Base-by-base conservation (phyloP, 1,139 yeast genomes). In the Yamadazyma aaseri region DNA sequence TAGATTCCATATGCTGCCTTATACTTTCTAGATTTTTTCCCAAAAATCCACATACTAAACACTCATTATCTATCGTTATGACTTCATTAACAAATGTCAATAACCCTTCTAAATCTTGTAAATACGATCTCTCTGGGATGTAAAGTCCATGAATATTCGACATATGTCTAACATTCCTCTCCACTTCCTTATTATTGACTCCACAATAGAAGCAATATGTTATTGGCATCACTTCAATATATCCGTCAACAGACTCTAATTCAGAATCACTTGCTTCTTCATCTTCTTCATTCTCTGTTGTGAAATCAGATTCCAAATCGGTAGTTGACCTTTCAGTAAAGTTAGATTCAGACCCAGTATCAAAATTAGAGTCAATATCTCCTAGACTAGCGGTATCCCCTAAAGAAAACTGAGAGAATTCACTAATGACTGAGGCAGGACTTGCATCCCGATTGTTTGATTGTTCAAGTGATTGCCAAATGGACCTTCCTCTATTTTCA, bases 371-470 rank as follows among this genome's bases (percentile, higher is more conserved):
- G 37, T 76, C 84, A 2, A 80, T 73, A 25, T 44, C 49, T 25
- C 40, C 39, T 5, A 52, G 53, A 32, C 65, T 68, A 6, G 38
- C 34, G 41, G 39, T 35, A 8, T 79, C 82, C 10, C 86, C 87
- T 17, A 83, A 60, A 1, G 90, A 80, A 47, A 85, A 75, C 33
- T 76, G 73, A 0, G 94, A 82, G 21, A 78, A 60, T 25, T 73
- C 76, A 2, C 86, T 79, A 0, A 67, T 63, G 4, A 75, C 68
- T 3, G 84, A 76, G 0, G 76, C 70, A 2, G 85, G 83, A 45
- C 86, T 76, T 11, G 50, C 42, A 3, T 60, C 64, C 51, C 78
- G 52, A 22, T 6, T 22, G 12, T 22, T 11, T n/a, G 6, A 12
- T 22, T 22, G 6, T 6, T 7, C 25, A 3, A 33, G 34, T 11